Base-by-base conservation (phyloP, 2,329 filamentous ascomycete genomes). In the Chaetothyriales sp. region DNA sequence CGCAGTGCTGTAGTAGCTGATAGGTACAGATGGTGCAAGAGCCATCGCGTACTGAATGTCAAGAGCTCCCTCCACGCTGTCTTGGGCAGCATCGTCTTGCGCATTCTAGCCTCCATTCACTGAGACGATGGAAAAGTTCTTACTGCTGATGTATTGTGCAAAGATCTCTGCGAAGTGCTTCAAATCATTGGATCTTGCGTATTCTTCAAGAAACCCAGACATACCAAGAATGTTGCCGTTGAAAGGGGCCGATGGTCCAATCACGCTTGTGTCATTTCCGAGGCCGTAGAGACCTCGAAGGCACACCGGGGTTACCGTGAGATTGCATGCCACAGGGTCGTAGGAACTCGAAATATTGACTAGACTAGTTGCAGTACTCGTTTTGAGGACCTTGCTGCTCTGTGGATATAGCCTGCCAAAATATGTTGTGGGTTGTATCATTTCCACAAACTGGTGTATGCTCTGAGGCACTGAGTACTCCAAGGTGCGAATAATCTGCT, bases 361-460 rank as follows among this genome's bases (percentile, higher is more conserved):
- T 18, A 9, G n/a, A 18, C 40, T 44, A 47, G 18, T 25, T 47
- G 44, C 22, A 48, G 18, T 33, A 29, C 28, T 49, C 43, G 10
- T 18, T 15, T 47, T 61, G 18, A 65, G 52, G 10, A 69, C 62
- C 5, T 65, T 65, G 22, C 63, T 69, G 45, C 59, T 62, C 52
- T 76, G 71, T 1, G 73, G 58, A 28, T 63, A 64, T 19, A 76
- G 69, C 51, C 73, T 68, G 18, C 77, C 76, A 53, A 84, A 85
- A 43, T 76, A 72, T 3, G 78, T 84, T 0, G 81, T 84, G 1
- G 81, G 81, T 63, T 83, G 78, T 47, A 85, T 77, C 61, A 83
- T 72, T 53, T 78, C 76, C 52, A 85, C 72, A 59, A 79, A 71
- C 44, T 69, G 60, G 49, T 73, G 70, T 6, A 85, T 64, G 0